phyloP scores from a whole-genome alignment of 1,284 basidiomycete species.

The Porodaedalea pini region DNA sequence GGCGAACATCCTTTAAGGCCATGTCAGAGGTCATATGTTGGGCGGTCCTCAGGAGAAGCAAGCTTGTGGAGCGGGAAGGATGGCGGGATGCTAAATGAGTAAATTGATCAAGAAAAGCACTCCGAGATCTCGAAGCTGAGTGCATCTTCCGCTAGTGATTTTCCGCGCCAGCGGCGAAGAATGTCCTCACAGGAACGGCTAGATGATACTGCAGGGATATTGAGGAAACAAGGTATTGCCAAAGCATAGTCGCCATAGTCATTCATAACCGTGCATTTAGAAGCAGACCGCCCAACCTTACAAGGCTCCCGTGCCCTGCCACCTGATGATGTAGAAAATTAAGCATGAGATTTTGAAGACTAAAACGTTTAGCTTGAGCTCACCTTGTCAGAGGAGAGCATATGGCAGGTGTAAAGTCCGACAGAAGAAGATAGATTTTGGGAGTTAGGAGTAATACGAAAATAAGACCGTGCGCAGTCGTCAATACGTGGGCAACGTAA shows the following conservation, averaged over 20 bases:
- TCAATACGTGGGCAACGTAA: neutral
- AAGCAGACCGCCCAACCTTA: neutral
- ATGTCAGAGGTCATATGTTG: constrained; percentile 8
- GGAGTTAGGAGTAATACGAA: neutral
- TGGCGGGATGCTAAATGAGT: neutral
- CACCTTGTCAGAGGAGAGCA: neutral
- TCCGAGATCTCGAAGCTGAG: neutral
- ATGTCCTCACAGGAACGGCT: neutral
- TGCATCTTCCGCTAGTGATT: neutral
- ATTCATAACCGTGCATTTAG: neutral
- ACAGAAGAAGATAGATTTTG: neutral
- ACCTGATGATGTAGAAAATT: neutral
- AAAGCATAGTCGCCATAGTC: neutral
- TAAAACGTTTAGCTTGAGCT: neutral
- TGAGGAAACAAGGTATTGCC: neutral
- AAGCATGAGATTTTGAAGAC: neutral
- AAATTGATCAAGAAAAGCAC: neutral
- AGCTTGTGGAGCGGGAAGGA: neutral
- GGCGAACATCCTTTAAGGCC: neutral
- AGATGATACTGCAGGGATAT: neutral
- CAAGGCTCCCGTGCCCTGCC: neutral
- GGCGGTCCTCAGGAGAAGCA: neutral
- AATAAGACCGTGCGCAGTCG: neutral
- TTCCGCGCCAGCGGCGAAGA: neutral
- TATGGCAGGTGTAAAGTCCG: neutral